Percentiles rank a stretch among this genome's conserved stretches.
Evolutionary conservation across 306 rosid genomes (phyloP).

Genomic region (Castanospermum australe): DNA sequence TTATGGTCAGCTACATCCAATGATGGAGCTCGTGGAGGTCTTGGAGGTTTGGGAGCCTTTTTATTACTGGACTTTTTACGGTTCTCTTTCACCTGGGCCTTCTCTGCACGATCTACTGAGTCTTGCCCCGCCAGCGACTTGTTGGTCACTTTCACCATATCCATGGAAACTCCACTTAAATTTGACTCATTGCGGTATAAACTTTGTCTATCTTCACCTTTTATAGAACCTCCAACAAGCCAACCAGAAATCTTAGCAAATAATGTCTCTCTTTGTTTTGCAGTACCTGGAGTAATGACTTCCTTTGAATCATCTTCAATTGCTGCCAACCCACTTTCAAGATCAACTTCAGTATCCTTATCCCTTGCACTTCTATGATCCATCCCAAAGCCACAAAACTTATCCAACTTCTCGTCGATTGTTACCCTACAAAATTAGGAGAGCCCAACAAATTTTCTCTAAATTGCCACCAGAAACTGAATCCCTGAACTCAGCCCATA

Average conservation of each 20-base stretch:
- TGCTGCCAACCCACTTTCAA: constrained; percentile 56
- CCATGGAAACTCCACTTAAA: constrained; percentile 37
- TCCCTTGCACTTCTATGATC: constrained; percentile 37
- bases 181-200: constrained; percentile 38
- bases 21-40: constrained; percentile 85
- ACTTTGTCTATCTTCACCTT: constrained; percentile 41
- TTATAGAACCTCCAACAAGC: constrained; percentile 43
- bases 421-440: constrained; percentile 13
- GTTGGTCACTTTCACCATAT: constrained; percentile 33
- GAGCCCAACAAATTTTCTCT: neutral
- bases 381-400: constrained; percentile 47
- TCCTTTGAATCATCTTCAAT: constrained; percentile 48
- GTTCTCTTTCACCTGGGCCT: constrained; percentile 58
- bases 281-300: constrained; percentile 27
- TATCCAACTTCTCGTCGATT: constrained; percentile 3
- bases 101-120: constrained; percentile 30
- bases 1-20: constrained; percentile 81
- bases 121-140: constrained; percentile 33
- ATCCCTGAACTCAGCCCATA: constrained; percentile 32
- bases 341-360: constrained; percentile 58
- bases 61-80: constrained; percentile 65
- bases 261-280: constrained; percentile 46
- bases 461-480: neutral
- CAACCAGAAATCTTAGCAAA: constrained; percentile 50
- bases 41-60: constrained; percentile 86